Base-by-base conservation (phyloP, 495 filamentous ascomycete species). In the Lepraria neglecta region DNA sequence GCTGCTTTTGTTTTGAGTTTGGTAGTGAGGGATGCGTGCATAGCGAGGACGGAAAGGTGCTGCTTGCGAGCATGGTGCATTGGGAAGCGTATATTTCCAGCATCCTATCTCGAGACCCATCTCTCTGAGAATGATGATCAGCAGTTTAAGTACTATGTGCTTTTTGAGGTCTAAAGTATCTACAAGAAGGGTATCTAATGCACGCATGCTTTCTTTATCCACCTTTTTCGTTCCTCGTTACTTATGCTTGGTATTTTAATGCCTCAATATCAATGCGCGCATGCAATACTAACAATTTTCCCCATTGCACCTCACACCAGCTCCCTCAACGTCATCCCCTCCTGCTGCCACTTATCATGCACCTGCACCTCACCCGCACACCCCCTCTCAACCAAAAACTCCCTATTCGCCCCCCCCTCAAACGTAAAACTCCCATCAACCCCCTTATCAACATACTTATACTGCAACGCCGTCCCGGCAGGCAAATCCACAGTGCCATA, bases 371-470 rank as follows among this genome's bases (percentile, higher is more conserved):
- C 35, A 15, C 19, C 42, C 38, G 48, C 69, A 69, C 84, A 84
- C 15, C 66, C 72, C 4, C 66, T 63, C 0, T 82, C 75, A 15
- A 88, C 81, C 0, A 78, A 82, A 63, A 78, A 85, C 6, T 68
- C 72, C 47, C 78, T 78, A 66, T 91, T 88, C 0, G 83, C 79
- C 68, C 86, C 83, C 35, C 77, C 74, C 87, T 86, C 89, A 21
- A 64, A 71, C 1, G 87, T 74, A 2, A 69, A 68, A 33, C 45
- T 42, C 4, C 84, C 81, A 67, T 83, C 77, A 3, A 72, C 68
- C 52, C 76, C 73, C 40, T 84, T 74, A 9, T 79, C 78, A 60
- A 90, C 82, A 65, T 82, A 91, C 73, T 90, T 90, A 67, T 89
- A 90, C 70, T 84, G 63, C 33, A 90, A 75, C 7, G 63, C 67